Base-by-base conservation (phyloP, 2,329 filamentous ascomycete species). In the Teratosphaeria epicoccoides region DNA sequence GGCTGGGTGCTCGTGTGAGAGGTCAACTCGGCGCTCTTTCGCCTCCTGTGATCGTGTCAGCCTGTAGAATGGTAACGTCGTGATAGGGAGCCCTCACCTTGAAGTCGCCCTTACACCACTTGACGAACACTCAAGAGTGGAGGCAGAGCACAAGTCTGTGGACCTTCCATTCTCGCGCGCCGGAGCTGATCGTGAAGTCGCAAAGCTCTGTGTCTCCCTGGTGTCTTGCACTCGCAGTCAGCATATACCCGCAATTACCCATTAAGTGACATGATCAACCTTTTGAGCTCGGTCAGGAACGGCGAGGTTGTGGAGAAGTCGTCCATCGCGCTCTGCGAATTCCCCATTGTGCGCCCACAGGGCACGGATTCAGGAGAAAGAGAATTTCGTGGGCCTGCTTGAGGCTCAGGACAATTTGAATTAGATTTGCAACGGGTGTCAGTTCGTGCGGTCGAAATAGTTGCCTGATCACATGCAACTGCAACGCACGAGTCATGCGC, bases 101-200 rank as follows among this genome's bases (percentile, higher is more conserved):
- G 48, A 50, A 50, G 23, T 5, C 37, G 37, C 48, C 48, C 11
- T 23, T 44, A n/a, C 24, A 24, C n/a, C 43, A 47, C 24, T 52
- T 51, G 2, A 43, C 29, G n/a, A 62, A 55, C 44, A 57, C 59
- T 1, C 50, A 45, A 4, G 57, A 61, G 20, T 59, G 55, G 22
- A 54, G 14, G 23, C 58, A 59, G 9, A 62, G 33, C 12, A 60
- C 49, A 1, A 49, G 37, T 24, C 57, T 55, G 53, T 61, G 57
- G 1, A 58, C 58, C 11, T 49, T 46, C 40, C 51, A 57, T 14
- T 26, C 46, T 23, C 49, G 49, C 5, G 44, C 29, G 4, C 52
- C 54, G 25, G 57, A 58, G 17, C 23, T 49, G 46, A 61, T 51
- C n/a, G 46, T 54, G 6, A 61, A 45, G 26, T 61, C 58, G 12